Evolutionary conservation across 495 filamentous ascomycete genomes (phyloP).

Genomic region (Penicillium goetzii): DNA sequence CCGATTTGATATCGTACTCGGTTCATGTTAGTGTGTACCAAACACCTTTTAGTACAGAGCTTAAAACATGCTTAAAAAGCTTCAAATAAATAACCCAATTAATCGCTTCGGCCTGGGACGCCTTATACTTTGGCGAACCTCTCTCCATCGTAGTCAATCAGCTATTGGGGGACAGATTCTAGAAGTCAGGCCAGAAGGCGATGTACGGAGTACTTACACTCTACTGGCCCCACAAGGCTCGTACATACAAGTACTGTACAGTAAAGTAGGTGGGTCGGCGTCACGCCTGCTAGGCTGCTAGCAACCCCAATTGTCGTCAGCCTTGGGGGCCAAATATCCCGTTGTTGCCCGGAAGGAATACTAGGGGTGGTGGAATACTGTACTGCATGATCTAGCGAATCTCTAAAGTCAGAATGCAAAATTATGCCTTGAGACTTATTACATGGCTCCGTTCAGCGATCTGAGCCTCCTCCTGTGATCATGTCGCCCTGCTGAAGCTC

Average conservation of each 20-base stretch:
- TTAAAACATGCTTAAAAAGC: not conserved
- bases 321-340: conserved; percentile 17
- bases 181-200: not conserved
- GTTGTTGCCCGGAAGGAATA: not conserved
- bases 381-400: no score
- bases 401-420: no score
- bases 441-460: not conserved
- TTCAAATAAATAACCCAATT: not conserved
- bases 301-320: not conserved
- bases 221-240: not conserved
- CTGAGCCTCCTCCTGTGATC: not conserved
- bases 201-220: not conserved
- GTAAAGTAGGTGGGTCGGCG: not conserved
- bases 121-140: not conserved
- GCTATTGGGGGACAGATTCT: not conserved
- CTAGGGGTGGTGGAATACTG: not conserved
- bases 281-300: not conserved
- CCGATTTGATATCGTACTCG: not conserved
- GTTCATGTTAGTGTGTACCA: not conserved
- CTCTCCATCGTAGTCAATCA: not conserved
- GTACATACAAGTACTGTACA: not conserved
- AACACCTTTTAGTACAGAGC: not conserved
- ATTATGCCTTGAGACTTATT: not conserved
- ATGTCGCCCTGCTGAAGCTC: no score
- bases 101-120: not conserved